These are phyloP conservation scores for Xenoacremonium recifei DNA, from an alignment of 2,329 filamentous ascomycete species.

Conservation along the genomic window DNA sequence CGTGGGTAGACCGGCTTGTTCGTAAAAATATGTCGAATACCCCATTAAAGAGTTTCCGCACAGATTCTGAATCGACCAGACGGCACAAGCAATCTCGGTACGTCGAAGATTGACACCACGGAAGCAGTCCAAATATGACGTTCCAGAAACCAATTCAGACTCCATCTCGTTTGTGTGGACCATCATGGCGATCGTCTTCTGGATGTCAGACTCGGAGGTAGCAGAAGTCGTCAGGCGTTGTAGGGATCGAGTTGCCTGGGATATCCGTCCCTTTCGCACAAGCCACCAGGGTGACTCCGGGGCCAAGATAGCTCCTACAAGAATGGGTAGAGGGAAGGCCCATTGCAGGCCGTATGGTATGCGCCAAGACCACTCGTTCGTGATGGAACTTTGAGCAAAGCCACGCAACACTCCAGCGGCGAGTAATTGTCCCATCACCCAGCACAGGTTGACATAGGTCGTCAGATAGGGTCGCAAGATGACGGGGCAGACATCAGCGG, in stretches of 20 bases:
- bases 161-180: not conserved
- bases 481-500: conserved; percentile 7
- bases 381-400: conserved; percentile 22
- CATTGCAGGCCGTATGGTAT: conserved; percentile 33
- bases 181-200: not conserved
- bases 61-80: conserved; percentile 35
- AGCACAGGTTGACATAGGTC: conserved; percentile 35
- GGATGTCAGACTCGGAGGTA: not conserved
- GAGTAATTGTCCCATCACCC: conserved; percentile 34
- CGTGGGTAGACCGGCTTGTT: conserved; percentile 37
- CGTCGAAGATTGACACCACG: conserved; percentile 41
- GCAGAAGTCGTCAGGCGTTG: not conserved
- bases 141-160: conserved; percentile 2
- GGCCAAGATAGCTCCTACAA: conserved; percentile 18
- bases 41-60: conserved; percentile 33
- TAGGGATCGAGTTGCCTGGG: not conserved
- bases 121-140: conserved; percentile 42
- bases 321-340: conserved; percentile 22
- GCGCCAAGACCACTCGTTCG: conserved; percentile 29
- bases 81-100: conserved; percentile 37
- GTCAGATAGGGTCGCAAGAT: conserved; percentile 22
- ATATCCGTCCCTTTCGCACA: conserved; percentile 3
- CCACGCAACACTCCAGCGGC: conserved; percentile 32
- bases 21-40: conserved; percentile 43
- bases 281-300: conserved; percentile 24